Base-by-base conservation (phyloP, 306 rosid species). In the Pueraria montana region DNA sequence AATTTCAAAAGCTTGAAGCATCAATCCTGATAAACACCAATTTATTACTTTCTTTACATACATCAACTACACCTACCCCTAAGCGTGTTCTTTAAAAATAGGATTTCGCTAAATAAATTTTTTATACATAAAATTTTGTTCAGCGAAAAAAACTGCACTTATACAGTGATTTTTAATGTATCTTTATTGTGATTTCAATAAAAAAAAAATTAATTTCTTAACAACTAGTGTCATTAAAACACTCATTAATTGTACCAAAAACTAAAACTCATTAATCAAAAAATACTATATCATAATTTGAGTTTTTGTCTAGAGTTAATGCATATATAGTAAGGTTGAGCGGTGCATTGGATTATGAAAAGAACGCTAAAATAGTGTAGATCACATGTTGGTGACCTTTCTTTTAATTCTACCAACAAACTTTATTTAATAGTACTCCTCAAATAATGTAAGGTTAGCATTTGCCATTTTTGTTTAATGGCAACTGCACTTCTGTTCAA, bases 351-450 rank as follows among this genome's bases (percentile, higher is more conserved):
- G 46, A 65, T 34, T 65, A 18, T 3, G 70, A 63, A 26, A 65
- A 36, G 49, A 34, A 6, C 13, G 6, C 26, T 17, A n/a, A n/a
- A 66, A n/a, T 18, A 38, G 27, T 11, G 74, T 38, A 65, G 52
- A 68, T 68, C 74, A 68, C 74, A 68, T 68, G 72, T 36, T 36
- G 48, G 17, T n/a, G 21, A 63, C 21, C 71, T 65, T 65, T 65
- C 12, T 32, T 17, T 65, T 66, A 66, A 40, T 42, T 65, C n/a
- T 40, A 68, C 27, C 52, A 38, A 20, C 32, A 38, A 38, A 67
- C 50, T 66, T 66, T 40, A 38, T 34, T 38, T 40, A 40, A 67
- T 66, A 40, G 2, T n/a, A n/a, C n/a, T 36, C 38, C 0, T 65
- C 27, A 61, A 12, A 61, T 36, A n/a, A 65, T 8, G 8, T 30